Percentiles rank a stretch among this genome's conserved stretches.
Conservation (phyloP, 2,329 filamentous ascomycete species). For the Teratosphaeria destructans region DNA sequence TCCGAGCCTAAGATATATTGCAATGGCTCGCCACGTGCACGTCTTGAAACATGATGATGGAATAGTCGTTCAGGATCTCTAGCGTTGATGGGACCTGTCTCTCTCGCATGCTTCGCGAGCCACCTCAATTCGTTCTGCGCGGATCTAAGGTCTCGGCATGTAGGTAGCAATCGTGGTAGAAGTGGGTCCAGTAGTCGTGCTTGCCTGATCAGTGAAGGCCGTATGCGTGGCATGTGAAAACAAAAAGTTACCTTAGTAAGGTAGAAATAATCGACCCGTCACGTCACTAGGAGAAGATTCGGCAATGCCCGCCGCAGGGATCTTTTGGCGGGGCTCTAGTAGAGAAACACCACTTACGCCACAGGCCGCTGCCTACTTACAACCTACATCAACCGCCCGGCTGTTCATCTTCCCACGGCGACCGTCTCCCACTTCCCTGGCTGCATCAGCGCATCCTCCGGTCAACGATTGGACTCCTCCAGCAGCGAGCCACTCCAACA, state of each 20-base stretch:
- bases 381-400: not conserved
- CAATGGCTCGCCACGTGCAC: slow-evolving; percentile 60
- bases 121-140: slow-evolving; percentile 62
- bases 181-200: slow-evolving; percentile 25
- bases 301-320: not conserved
- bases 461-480: not conserved
- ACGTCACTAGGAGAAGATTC: not conserved
- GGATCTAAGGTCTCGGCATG: slow-evolving; percentile 52
- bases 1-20: slow-evolving; percentile 86
- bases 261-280: not conserved
- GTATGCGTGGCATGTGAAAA: slow-evolving; percentile 21
- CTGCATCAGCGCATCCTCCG: not conserved
- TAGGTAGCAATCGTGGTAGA: slow-evolving; percentile 51
- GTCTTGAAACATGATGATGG: slow-evolving; percentile 17
- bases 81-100: not conserved
- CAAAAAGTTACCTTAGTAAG: not conserved
- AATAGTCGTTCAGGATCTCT: slow-evolving; percentile 16
- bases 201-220: slow-evolving; percentile 16
- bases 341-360: not conserved
- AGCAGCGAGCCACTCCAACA: not conserved
- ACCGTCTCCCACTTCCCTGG: not conserved
- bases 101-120: slow-evolving; percentile 51
- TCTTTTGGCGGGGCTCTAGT: not conserved
- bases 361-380: not conserved
- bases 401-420: not conserved